phyloP scores from a whole-genome alignment of 2,329 filamentous ascomycete genomes.

The Cordyceps fumosorosea region DNA sequence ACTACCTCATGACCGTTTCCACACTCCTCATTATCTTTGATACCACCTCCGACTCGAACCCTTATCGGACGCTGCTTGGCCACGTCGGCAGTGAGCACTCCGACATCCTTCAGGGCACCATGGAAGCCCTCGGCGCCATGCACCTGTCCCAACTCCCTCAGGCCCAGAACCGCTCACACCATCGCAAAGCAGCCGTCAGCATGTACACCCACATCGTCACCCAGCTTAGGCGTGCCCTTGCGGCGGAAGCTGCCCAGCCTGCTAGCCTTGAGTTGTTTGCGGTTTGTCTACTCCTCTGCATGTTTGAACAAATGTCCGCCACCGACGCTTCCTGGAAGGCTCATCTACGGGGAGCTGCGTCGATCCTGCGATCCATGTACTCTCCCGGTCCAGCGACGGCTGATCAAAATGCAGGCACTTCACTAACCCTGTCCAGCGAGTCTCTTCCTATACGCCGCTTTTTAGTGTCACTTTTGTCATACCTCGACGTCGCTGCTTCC shows the following conservation, averaged over 20 bases:
- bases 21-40: slow-evolving; percentile 38
- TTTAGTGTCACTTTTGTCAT: slow-evolving; percentile 32
- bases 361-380: slow-evolving; percentile 25
- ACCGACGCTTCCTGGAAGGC: slow-evolving; percentile 28
- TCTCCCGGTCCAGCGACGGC: slow-evolving; percentile 5
- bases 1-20: slow-evolving; percentile 33
- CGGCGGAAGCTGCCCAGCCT: slow-evolving; percentile 15
- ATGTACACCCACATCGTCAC: slow-evolving; percentile 30
- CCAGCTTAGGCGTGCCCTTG: slow-evolving; percentile 18
- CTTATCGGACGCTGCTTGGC: slow-evolving; percentile 32
- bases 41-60: slow-evolving; percentile 28
- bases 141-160: slow-evolving; percentile 32
- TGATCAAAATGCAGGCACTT: background rate
- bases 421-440: background rate
- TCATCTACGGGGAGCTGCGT: slow-evolving; percentile 31
- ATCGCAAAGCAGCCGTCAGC: slow-evolving; percentile 31
- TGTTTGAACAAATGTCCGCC: slow-evolving; percentile 15
- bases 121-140: slow-evolving; percentile 33
- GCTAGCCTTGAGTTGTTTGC: slow-evolving; percentile 20
- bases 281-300: slow-evolving; percentile 16
- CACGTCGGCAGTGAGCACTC: slow-evolving; percentile 36
- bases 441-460: slow-evolving; percentile 19
- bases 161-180: slow-evolving; percentile 24
- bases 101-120: slow-evolving; percentile 29
- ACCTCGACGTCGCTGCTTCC: slow-evolving; percentile 32